Evolutionary conservation across 2,329 filamentous ascomycete genomes (phyloP), one percentile per base, ranked within the genome.

Genomic region (Trichoderma sp.): DNA sequence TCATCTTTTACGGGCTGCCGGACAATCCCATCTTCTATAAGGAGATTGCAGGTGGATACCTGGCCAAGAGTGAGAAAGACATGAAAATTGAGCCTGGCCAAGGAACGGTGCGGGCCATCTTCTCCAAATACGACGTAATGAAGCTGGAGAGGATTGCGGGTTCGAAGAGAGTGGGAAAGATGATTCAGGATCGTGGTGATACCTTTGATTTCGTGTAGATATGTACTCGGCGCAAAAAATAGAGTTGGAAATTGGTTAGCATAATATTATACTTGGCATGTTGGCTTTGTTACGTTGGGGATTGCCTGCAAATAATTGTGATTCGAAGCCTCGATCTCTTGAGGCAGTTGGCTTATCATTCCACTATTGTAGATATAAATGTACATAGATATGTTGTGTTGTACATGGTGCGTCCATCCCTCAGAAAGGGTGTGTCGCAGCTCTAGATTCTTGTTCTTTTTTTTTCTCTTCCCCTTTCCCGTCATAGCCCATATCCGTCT

Each of bases 1-100:
- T 98, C n/a, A 87, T 98, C 66, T 92, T 97, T 85, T 98, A 98
- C 80, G 92, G 91, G 1, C 81, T 98, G 36, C 96, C 96, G 0
- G 95, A 98, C 77, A 97, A 98, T 79, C 92, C 93, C 30, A 80
- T 88, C 24, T 95, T 96, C 77, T 97, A 95, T 80, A 86, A 87
- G 51, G 94, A 97, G 83, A 86, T 95, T 69, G 88, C 92, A 0
- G 92, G 89, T 4, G 91, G 86, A 0, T 94, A 88, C 77, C 81
- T 95, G 70, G 87, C 79, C 75, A 85, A 81, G 81, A 92, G 84
- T 82, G 88, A 87, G 81, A 86, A 86, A 77, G 86, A 87, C 74
- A 79, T 86, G 76, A 85, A 80, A 78, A 81, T 87, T 74, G 88
- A 86, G 80, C 86, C 84, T 67, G 90, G 86, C 6, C 86, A 89